Evolutionary conservation across 176 grass and related monocot genomes (phyloP), one percentile per base, ranked within the genome.

Genomic region (Triticum urartu): DNA sequence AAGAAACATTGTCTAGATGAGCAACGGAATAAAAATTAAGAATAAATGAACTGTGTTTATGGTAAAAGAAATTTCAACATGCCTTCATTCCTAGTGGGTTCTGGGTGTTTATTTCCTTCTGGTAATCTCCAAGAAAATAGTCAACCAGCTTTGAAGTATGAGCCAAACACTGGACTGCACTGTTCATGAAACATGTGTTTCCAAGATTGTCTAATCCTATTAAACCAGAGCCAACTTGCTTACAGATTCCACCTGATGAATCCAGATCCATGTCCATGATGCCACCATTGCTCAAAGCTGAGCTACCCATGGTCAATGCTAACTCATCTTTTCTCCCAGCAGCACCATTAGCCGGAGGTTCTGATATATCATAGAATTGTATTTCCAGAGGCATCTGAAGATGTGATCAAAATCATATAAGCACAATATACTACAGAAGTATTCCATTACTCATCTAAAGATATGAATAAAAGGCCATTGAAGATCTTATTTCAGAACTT

Each of bases 141-240:
- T 94, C 82, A 67, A 96, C 92, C 43, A 98, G 88, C 76, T 98
- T 92, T 77, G 90, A 61, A 9, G 97, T 98, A 90, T 98, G 97
- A 83, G 89, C 87, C 89, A 98, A 90, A 73, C 97, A 98, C 83
- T 98, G 97, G 18, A 98, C 72, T 68, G 94, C 93, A 85, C 97
- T 98, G 82, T 98, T 98, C 97, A 98, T 96, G 83, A 94, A 98
- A 82, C 96, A 98, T 79, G 96, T 98, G 86, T 98, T 98, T 78
- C 96, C 96, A 71, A 95, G 92, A 87, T 95, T 98, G 69, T 98
- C 93, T 79, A 98, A 71, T 78, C 93, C 96, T 76, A 70, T 89
- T 84, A 98, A 89, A 64, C 95, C 95, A 64, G 78, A 90, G 36
- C 91, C 93, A 88, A 89, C 88, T 90, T 87, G 78, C 79, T 89